These are phyloP conservation scores for Giardia muris DNA, from an alignment of 208 protist genomes.

Conservation along the genomic window DNA sequence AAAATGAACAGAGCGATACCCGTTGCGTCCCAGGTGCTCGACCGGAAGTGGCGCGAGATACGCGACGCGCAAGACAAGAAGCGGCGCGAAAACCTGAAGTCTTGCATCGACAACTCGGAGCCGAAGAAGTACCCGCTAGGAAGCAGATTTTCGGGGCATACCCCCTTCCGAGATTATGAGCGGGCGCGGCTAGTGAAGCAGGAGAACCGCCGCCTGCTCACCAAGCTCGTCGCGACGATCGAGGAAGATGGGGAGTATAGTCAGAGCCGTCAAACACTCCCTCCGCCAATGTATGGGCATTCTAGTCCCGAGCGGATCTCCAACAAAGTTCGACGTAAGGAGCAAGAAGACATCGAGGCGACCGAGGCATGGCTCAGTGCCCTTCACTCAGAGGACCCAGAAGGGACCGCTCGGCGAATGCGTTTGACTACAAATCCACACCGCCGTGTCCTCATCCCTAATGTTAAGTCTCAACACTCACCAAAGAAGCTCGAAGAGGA, in stretches of 20 bases:
- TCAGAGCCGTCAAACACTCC: background rate
- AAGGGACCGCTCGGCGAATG: background rate
- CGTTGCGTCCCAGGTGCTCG: background rate
- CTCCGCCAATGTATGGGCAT: background rate
- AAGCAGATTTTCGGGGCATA: background rate
- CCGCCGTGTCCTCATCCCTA: background rate
- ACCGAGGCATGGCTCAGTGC: background rate
- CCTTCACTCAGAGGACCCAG: background rate
- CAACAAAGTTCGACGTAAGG: background rate
- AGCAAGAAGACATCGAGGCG: background rate
- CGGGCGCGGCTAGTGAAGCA: background rate
- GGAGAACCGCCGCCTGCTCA: background rate
- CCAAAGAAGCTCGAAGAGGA: background rate
- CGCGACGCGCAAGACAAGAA: background rate
- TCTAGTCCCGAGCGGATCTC: no score
- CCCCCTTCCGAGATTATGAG: background rate
- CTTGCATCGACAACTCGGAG: background rate
- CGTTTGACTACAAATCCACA: background rate
- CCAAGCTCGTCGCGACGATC: background rate
- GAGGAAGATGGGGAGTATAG: background rate
- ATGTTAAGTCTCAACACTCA: background rate
- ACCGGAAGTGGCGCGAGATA: background rate
- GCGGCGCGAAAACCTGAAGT: background rate
- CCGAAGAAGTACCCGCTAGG: background rate
- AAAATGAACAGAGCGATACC: background rate